Percentiles rank a stretch among this genome's conserved stretches.
phyloP scores from a whole-genome alignment of 148 eudicot genomes.

The Camellia sinensis region DNA sequence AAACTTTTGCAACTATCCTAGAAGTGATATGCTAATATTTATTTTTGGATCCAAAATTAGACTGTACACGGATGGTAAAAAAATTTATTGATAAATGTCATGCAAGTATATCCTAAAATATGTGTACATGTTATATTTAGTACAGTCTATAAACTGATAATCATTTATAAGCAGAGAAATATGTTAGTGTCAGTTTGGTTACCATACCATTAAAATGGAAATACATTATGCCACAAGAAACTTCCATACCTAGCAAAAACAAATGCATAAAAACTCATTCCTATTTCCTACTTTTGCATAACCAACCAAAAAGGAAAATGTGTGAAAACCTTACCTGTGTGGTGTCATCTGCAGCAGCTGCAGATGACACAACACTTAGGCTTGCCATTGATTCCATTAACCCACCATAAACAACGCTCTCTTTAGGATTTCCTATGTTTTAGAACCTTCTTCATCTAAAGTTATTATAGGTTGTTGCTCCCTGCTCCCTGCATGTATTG shows the following conservation, averaged over 20 bases:
- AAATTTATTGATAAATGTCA: no score
- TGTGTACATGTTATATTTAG: no score
- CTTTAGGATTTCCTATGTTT: conserved; percentile 53
- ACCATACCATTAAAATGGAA: no score
- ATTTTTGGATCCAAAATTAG: not conserved
- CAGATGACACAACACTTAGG: conserved; percentile 67
- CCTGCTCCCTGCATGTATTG: not conserved
- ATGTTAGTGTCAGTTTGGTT: no score
- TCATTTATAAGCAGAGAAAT: no score
- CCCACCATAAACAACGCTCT: conserved; percentile 84
- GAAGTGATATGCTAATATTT: not conserved
- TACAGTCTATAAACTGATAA: no score
- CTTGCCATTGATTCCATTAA: conserved; percentile 65
- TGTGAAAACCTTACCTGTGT: conserved; percentile 39
- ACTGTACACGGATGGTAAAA: no score
- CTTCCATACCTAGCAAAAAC: no score
- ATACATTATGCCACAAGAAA: no score
- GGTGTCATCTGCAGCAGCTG: conserved; percentile 68
- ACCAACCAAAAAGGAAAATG: no score
- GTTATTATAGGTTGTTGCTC: not conserved
- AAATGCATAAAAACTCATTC: not conserved
- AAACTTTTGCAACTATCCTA: not conserved
- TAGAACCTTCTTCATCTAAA: not conserved
- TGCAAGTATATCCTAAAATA: no score
- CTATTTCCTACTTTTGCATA: no score